phyloP scores from a whole-genome alignment of 495 filamentous ascomycete species.

The Polyplosphaeria fusca region DNA sequence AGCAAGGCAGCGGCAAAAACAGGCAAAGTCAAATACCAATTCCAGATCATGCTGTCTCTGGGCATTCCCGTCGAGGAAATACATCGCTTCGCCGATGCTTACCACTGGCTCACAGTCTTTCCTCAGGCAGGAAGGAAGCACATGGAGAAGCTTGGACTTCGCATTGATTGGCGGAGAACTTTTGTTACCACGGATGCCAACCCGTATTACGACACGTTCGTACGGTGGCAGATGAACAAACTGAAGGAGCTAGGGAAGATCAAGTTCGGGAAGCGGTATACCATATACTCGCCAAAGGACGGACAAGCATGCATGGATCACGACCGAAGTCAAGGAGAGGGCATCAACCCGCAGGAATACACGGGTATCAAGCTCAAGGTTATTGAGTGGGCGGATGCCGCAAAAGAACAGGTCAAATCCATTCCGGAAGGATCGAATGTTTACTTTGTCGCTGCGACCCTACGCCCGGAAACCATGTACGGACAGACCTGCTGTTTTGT shows the following conservation, averaged over 20 bases:
- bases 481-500: slow-evolving; percentile 96
- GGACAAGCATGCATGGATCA: slow-evolving; percentile 98
- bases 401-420: slow-evolving; percentile 63
- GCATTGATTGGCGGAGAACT: slow-evolving; percentile 87
- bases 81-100: slow-evolving; percentile 82
- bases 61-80: slow-evolving; percentile 84
- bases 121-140: slow-evolving; percentile 74
- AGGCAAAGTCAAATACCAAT: slow-evolving; percentile 85
- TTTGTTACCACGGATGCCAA: slow-evolving; percentile 97
- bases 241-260: slow-evolving; percentile 89
- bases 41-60: slow-evolving; percentile 83
- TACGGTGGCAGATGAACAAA: slow-evolving; percentile 96
- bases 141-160: slow-evolving; percentile 75
- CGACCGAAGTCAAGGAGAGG: slow-evolving; percentile 88
- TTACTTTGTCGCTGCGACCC: slow-evolving; percentile 85
- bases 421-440: slow-evolving; percentile 78
- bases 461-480: slow-evolving; percentile 97
- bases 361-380: slow-evolving; percentile 86
- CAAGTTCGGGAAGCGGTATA: slow-evolving; percentile 90
- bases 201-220: slow-evolving; percentile 93
- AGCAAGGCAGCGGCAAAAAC: slow-evolving; percentile 89
- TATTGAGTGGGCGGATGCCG: slow-evolving; percentile 77
- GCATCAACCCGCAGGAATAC: slow-evolving; percentile 86
- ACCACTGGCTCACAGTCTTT: slow-evolving; percentile 84
- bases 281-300: slow-evolving; percentile 93